phyloP scores from a whole-genome alignment of 1,139 yeast genomes.

The Yamadazyma mexicana region DNA sequence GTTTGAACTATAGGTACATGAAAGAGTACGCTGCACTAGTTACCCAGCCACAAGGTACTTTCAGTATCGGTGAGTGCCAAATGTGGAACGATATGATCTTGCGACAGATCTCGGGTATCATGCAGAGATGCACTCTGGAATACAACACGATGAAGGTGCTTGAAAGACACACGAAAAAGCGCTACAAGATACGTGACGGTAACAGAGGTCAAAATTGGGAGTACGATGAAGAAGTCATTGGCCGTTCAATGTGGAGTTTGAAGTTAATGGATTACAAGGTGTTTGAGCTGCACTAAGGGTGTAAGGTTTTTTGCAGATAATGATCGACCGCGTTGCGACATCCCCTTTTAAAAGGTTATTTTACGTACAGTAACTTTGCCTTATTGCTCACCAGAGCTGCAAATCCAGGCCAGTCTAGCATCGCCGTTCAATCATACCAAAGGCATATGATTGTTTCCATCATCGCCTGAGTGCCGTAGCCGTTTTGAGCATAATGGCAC shows the following conservation, averaged over 20 bases:
- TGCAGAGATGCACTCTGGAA: background rate
- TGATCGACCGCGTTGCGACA: background rate
- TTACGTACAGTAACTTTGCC: background rate
- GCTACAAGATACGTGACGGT: background rate
- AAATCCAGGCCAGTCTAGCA: no score
- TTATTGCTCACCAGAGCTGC: no score
- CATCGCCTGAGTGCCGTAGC: no score
- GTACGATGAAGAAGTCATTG: background rate
- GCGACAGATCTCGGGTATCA: background rate
- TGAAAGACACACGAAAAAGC: background rate
- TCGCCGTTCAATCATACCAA: no score
- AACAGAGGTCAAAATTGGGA: background rate
- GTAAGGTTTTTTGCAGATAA: no score
- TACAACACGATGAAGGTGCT: background rate
- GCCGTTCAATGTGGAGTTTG: conserved; percentile 1
- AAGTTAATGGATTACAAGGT: background rate
- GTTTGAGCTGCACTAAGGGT: background rate
- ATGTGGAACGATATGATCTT: background rate
- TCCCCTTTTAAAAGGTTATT: background rate
- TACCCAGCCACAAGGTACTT: no score
- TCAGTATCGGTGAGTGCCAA: no score
- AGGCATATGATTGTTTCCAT: no score
- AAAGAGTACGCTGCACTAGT: background rate
- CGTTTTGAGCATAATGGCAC: no score
- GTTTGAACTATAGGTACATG: conserved; percentile 21